phyloP scores from a whole-genome alignment of 495 filamentous ascomycete species.

The Tuber microsphaerosporum region DNA sequence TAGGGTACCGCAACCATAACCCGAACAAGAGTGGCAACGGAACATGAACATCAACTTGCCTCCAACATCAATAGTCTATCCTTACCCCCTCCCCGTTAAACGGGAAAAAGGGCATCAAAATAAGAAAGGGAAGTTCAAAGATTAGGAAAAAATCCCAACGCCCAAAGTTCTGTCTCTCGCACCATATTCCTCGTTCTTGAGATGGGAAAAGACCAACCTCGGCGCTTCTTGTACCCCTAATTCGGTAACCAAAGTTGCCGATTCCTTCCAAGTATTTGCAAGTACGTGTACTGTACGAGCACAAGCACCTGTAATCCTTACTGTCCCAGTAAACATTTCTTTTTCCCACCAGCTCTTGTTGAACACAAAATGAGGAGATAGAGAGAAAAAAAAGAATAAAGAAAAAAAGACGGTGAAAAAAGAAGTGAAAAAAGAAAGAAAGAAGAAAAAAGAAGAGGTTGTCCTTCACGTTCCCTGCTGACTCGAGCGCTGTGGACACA shows the following conservation, averaged over 20 bases:
- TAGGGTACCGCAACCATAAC: not conserved
- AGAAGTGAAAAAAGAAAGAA: not conserved
- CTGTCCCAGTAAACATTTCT: not conserved
- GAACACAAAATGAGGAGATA: not conserved
- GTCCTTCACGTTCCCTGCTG: not conserved
- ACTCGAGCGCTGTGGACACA: not conserved
- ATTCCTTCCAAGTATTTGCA: not conserved
- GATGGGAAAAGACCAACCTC: not conserved
- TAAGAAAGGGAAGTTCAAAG: not conserved
- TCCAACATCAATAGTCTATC: not conserved
- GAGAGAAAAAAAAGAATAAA: not conserved
- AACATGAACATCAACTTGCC: not conserved
- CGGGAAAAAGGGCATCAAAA: not conserved
- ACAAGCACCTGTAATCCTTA: not conserved
- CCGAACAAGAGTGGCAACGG: not conserved
- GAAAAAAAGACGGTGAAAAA: constrained; percentile 1
- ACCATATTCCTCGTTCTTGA: not conserved
- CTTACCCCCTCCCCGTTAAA: not conserved
- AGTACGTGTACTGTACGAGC: not conserved
- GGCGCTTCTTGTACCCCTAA: not conserved
- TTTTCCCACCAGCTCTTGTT: not conserved
- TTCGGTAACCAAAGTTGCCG: not conserved
- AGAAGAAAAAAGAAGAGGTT: constrained; percentile 12
- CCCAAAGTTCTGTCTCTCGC: not conserved
- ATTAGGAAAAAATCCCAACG: not conserved